Percentiles rank a stretch among this genome's conserved stretches.
Conservation (phyloP, 1,284 basidiomycete genomes). For the Inonotus obliquus region DNA sequence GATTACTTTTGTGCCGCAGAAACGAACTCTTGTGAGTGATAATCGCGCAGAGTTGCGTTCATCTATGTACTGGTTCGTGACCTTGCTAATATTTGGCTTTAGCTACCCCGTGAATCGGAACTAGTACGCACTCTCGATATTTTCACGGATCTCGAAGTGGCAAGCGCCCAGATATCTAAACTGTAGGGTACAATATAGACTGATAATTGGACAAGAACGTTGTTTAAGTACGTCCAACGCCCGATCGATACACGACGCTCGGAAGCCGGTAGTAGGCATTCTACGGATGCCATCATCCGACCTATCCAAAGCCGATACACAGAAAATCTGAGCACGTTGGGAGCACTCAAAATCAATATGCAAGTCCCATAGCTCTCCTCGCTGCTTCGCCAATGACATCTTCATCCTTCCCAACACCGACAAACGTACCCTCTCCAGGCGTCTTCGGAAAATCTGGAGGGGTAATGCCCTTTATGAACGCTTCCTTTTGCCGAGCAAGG, state of each 20-base stretch:
- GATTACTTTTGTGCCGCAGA: constrained; percentile 39
- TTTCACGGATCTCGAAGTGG: constrained; percentile 38
- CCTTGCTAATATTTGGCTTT: constrained; percentile 6
- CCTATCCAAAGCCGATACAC: too few species aligned
- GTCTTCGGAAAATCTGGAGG: constrained; percentile 75
- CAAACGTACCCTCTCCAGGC: constrained; percentile 46
- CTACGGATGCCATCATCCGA: too few species aligned
- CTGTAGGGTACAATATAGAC: neutral
- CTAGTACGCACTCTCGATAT: constrained; percentile 58
- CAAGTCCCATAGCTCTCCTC: constrained; percentile 51
- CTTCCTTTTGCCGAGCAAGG: constrained; percentile 54
- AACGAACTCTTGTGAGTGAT: constrained; percentile 32
- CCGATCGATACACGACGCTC: too few species aligned
- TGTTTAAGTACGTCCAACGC: too few species aligned
- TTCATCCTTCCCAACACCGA: constrained; percentile 42
- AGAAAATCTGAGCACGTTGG: too few species aligned
- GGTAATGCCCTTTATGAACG: constrained; percentile 54
- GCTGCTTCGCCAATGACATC: constrained; percentile 48
- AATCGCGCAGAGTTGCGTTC: neutral
- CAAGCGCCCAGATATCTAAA: neutral
- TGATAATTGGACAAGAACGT: neutral
- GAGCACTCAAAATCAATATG: constrained; percentile 1
- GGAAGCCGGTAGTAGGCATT: too few species aligned
- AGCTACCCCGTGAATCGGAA: constrained; percentile 45
- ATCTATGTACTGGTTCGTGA: constrained; percentile 28